Percentiles rank a stretch among this genome's conserved stretches.
Evolutionary conservation across 768 basidiomycete species (phyloP).

Genomic region (Suillus americanus): DNA sequence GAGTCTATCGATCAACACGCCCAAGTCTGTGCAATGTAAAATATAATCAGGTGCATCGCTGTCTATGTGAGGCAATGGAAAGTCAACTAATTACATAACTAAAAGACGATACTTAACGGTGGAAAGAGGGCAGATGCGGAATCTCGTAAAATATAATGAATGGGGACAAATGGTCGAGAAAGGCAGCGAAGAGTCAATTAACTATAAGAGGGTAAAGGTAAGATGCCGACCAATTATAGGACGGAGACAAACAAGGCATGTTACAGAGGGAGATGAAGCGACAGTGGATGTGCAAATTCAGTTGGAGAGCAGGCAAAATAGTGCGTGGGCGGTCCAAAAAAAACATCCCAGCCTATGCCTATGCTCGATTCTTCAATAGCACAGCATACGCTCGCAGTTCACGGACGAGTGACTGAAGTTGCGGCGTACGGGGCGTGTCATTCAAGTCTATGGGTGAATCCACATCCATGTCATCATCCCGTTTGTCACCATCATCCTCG

Average conservation of each 20-base stretch:
- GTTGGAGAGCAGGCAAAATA: not conserved
- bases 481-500: not conserved
- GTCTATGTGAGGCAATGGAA: not conserved
- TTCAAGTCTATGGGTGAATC: slow-evolving; percentile 8
- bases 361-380: slow-evolving; percentile 22
- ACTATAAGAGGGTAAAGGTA: not conserved
- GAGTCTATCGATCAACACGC: not conserved
- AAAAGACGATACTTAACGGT: not conserved
- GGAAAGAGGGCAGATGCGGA: not conserved
- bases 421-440: slow-evolving; percentile 25
- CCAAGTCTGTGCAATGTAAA: not conserved
- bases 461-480: slow-evolving; percentile 16
- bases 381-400: slow-evolving; percentile 59
- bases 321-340: not conserved
- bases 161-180: not conserved
- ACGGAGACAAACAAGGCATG: not conserved
- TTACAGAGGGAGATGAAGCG: not conserved
- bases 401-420: slow-evolving; percentile 48
- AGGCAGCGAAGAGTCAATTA: not conserved
- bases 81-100: not conserved
- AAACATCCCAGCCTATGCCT: not conserved
- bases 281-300: not conserved
- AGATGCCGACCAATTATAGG: not conserved
- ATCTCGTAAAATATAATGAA: not conserved
- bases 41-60: not conserved